phyloP scores from a whole-genome alignment of 495 filamentous ascomycete genomes.

The Penicilliopsis zonata region DNA sequence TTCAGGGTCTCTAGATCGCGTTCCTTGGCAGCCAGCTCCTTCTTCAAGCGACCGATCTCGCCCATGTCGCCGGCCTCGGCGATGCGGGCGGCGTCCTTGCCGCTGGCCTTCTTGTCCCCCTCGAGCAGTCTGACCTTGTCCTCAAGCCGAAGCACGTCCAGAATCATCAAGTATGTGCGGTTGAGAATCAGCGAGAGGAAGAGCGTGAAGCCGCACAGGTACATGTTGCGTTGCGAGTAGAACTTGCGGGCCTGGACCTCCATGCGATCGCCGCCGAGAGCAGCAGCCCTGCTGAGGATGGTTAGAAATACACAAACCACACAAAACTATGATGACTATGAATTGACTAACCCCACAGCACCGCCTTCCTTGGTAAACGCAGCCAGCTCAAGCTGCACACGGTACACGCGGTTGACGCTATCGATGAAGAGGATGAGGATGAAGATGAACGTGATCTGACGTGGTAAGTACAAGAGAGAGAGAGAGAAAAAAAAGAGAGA shows the following conservation, averaged over 20 bases:
- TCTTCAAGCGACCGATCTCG: slow-evolving; percentile 60
- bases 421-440: slow-evolving; percentile 97
- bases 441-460: slow-evolving; percentile 95
- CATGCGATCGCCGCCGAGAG: slow-evolving; percentile 81
- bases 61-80: slow-evolving; percentile 56
- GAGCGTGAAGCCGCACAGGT: slow-evolving; percentile 97
- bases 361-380: slow-evolving; percentile 40
- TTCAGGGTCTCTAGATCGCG: slow-evolving; percentile 68
- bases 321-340: no score
- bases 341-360: slow-evolving; percentile 27
- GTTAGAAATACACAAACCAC: no score
- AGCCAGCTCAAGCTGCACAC: slow-evolving; percentile 79
- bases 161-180: slow-evolving; percentile 96
- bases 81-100: slow-evolving; percentile 55
- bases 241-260: slow-evolving; percentile 99
- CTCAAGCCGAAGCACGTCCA: slow-evolving; percentile 87
- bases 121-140: slow-evolving; percentile 82
- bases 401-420: slow-evolving; percentile 96
- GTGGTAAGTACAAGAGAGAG: no score
- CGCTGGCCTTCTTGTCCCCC: slow-evolving; percentile 58
- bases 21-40: slow-evolving; percentile 50
- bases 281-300: slow-evolving; percentile 42
- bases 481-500: no score
- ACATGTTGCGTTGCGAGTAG: slow-evolving; percentile 99
- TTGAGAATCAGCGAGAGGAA: slow-evolving; percentile 98